These are phyloP conservation scores for Komagataella pastoris DNA, from an alignment of 805 yeast species.

Conservation along the genomic window DNA sequence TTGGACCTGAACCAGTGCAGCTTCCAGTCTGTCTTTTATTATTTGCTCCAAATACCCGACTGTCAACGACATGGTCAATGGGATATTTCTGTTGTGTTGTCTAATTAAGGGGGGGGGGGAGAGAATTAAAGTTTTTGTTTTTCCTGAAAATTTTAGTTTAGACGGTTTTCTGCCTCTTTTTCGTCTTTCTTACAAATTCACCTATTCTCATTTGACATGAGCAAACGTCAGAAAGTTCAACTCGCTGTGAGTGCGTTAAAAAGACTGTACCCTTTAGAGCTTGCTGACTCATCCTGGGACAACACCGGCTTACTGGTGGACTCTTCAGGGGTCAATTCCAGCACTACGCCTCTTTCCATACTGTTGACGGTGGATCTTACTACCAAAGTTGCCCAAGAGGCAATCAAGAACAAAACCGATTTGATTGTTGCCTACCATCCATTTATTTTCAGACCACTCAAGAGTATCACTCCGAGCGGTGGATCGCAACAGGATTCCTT, in stretches of 20 bases:
- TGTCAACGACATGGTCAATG: constrained; percentile 11
- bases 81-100: constrained; percentile 4
- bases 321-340: constrained; percentile 21
- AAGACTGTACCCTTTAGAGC: constrained; percentile 61
- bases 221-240: constrained; percentile 19
- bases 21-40: constrained; percentile 44
- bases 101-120: constrained; percentile 1
- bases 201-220: constrained; percentile 2
- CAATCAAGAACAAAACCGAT: constrained; percentile 38
- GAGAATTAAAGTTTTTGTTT: not conserved
- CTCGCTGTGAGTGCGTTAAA: constrained; percentile 42
- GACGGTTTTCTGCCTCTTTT: not conserved
- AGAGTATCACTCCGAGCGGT: constrained; percentile 39
- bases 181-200: not conserved
- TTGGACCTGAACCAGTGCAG: constrained; percentile 55
- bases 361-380: constrained; percentile 82
- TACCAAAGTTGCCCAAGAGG: constrained; percentile 73
- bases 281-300: constrained; percentile 90
- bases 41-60: constrained; percentile 27
- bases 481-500: constrained; percentile 80
- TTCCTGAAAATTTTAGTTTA: not conserved
- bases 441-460: constrained; percentile 82
- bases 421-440: constrained; percentile 87
- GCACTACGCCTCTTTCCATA: constrained; percentile 16
- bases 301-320: constrained; percentile 88